Conservation (phyloP, 345 rosid species). For the Pistacia vera region DNA sequence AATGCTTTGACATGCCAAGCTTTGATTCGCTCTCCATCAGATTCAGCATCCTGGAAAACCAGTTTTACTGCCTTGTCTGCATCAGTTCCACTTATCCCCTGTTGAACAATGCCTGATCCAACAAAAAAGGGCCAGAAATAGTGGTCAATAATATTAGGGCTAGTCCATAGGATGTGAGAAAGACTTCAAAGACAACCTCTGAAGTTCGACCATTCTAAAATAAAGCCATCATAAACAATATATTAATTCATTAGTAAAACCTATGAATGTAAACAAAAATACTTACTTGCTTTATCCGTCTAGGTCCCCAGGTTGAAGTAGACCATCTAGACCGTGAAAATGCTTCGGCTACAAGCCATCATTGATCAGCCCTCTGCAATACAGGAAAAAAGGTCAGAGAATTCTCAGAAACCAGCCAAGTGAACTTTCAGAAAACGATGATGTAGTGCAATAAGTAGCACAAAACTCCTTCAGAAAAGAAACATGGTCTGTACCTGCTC, state of each 20-base stretch:
- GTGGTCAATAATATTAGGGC: conserved; percentile 8
- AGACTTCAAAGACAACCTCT: no score
- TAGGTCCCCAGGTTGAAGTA: conserved; percentile 84
- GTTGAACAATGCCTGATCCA: no score
- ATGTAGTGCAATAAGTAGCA: conserved; percentile 15
- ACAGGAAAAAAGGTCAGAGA: conserved; percentile 17
- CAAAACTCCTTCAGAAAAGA: not conserved
- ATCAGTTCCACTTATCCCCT: no score
- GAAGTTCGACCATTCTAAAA: not conserved
- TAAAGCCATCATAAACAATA: not conserved
- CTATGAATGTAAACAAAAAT: not conserved
- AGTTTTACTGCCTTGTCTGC: no score
- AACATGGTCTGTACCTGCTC: conserved; percentile 46
- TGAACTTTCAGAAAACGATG: not conserved
- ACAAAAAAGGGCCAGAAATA: no score
- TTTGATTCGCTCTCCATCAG: no score
- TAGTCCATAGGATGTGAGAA: not conserved
- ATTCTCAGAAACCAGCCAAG: not conserved
- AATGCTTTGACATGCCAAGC: no score
- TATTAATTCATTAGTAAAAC: not conserved
- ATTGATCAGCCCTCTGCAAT: conserved; percentile 73
- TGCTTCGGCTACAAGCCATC: conserved; percentile 81
- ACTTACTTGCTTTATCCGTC: conserved; percentile 78
- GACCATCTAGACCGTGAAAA: conserved; percentile 82
- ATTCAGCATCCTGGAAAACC: no score